These are phyloP conservation scores for Podila verticillata DNA, from an alignment of 192 early-diverging fungal species.

Conservation along the genomic window DNA sequence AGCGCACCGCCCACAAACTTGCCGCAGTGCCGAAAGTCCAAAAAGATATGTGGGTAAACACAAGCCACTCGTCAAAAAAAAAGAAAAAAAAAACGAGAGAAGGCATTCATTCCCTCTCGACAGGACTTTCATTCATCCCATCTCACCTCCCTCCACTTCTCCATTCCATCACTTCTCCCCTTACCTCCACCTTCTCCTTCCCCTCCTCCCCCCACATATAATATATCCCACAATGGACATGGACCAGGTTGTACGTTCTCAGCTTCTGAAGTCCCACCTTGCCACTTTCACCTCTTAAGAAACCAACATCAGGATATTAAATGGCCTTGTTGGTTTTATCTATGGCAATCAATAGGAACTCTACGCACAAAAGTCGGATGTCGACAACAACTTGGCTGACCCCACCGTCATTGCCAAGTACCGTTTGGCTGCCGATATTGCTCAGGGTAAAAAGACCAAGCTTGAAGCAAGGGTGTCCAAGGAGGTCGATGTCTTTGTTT, in stretches of 20 bases:
- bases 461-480: no score
- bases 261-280: background rate
- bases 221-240: conserved; percentile 23
- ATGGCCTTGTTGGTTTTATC: background rate
- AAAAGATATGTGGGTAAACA: background rate
- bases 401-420: conserved; percentile 78
- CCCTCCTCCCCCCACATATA: background rate
- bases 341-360: conserved; percentile 25
- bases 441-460: conserved; percentile 64
- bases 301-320: background rate
- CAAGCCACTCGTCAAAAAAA: background rate
- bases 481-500: background rate
- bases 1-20: no score
- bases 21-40: no score
- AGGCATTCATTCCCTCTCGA: background rate
- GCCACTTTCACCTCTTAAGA: no score
- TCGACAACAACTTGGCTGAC: conserved; percentile 75
- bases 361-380: conserved; percentile 58
- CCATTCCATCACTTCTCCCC: background rate
- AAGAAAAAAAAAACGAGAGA: conserved; percentile 7
- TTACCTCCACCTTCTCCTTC: background rate
- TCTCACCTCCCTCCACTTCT: background rate
- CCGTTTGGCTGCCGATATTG: conserved; percentile 77
- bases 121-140: no score
- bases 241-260: conserved; percentile 37